These are phyloP conservation scores for Saccharomyces hybrid DNA, from an alignment of 1,139 yeast species.

Conservation along the genomic window DNA sequence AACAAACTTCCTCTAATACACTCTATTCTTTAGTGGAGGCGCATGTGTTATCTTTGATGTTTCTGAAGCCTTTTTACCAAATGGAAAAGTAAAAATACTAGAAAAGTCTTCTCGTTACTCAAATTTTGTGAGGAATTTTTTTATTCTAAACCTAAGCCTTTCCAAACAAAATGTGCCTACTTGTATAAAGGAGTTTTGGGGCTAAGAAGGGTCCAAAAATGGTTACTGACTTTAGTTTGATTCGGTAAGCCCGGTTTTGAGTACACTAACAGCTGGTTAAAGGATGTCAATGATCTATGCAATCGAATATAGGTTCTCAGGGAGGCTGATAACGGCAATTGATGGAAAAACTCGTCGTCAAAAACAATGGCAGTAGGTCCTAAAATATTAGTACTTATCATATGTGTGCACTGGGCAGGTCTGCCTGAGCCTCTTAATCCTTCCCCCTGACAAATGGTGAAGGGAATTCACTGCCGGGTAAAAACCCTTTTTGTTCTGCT, in stretches of 20 bases:
- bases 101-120: neutral
- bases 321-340: too few species aligned
- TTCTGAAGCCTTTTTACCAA: neutral
- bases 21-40: neutral
- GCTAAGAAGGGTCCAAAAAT: neutral
- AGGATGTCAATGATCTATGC: too few species aligned
- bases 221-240: neutral
- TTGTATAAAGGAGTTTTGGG: neutral
- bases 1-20: neutral
- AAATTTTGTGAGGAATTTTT: neutral
- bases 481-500: neutral
- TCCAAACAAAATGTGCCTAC: neutral
- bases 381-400: neutral
- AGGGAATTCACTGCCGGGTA: neutral
- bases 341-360: too few species aligned
- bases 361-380: neutral
- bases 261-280: too few species aligned
- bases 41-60: neutral
- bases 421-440: neutral
- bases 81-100: neutral
- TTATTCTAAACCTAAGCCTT: neutral
- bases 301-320: too few species aligned
- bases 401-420: neutral
- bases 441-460: slow-evolving; percentile 1
- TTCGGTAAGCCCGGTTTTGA: neutral